Conservation (phyloP, 768 basidiomycete species). For the Galerina marginata region DNA sequence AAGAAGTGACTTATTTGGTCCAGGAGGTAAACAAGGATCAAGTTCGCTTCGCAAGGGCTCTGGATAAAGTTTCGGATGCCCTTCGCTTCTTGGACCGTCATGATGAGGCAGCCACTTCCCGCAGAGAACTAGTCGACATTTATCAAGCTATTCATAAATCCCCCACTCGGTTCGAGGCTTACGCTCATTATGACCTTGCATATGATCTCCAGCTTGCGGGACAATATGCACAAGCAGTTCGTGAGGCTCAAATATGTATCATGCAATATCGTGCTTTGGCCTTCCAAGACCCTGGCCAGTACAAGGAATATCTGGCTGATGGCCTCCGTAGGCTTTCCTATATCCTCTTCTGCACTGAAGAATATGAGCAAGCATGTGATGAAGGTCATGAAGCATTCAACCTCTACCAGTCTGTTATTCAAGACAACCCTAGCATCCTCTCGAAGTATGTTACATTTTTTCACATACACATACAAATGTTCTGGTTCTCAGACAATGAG, state of each 20-base stretch:
- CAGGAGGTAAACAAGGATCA: background rate
- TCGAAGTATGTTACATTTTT: constrained; percentile 1
- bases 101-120: background rate
- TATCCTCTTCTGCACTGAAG: background rate
- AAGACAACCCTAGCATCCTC: background rate
- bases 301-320: background rate
- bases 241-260: background rate
- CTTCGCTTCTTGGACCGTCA: constrained; percentile 1
- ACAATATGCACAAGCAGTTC: background rate
- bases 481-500: background rate
- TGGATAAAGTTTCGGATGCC: background rate
- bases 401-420: background rate
- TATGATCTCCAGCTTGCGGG: constrained; percentile 8
- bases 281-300: background rate
- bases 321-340: background rate
- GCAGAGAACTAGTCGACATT: background rate
- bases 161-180: background rate
- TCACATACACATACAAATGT: background rate
- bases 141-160: constrained; percentile 1
- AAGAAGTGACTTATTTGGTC: background rate
- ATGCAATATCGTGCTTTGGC: constrained; percentile 10
- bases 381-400: constrained; percentile 6
- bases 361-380: background rate
- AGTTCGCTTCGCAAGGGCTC: constrained; percentile 3
- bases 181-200: constrained; percentile 10